These are phyloP conservation scores for Dactylonectria macrodidyma DNA, from an alignment of 2,329 filamentous ascomycete species.

Conservation along the genomic window DNA sequence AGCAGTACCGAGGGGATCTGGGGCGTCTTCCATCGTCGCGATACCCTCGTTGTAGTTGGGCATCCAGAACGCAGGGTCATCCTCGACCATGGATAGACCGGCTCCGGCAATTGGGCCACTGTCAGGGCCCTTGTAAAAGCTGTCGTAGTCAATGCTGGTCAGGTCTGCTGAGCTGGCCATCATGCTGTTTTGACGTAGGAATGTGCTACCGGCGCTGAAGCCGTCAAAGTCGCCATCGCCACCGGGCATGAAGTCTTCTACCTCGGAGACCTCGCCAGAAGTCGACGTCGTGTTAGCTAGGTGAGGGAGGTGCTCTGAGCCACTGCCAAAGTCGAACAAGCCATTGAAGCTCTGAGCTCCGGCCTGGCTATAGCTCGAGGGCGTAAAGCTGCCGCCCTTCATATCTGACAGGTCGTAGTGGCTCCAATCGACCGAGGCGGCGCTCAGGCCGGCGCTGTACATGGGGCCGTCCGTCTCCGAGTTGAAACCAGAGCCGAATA, in stretches of 20 bases:
- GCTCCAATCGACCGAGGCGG: constrained; percentile 64
- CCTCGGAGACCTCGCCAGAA: constrained; percentile 78
- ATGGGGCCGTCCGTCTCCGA: constrained; percentile 70
- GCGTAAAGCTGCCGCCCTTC: constrained; percentile 64
- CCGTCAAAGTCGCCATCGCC: constrained; percentile 65
- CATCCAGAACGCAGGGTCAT: constrained; percentile 66
- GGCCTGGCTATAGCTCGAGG: constrained; percentile 70
- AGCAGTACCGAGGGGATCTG: constrained; percentile 52
- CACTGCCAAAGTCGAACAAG: constrained; percentile 65
- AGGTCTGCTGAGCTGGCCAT: constrained; percentile 60
- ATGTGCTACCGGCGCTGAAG: constrained; percentile 63
- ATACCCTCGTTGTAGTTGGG: constrained; percentile 60
- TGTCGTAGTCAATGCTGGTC: constrained; percentile 68
- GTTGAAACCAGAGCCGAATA: constrained; percentile 63
- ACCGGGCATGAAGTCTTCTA: constrained; percentile 70
- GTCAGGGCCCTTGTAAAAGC: constrained; percentile 67
- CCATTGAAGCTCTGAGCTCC: constrained; percentile 66
- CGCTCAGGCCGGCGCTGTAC: constrained; percentile 73
- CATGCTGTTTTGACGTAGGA: constrained; percentile 62
- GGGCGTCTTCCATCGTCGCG: constrained; percentile 54
- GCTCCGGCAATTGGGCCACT: constrained; percentile 56
- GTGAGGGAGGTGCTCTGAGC: constrained; percentile 68
- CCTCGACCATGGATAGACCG: constrained; percentile 66
- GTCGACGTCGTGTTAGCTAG: constrained; percentile 72
- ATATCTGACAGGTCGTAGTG: constrained; percentile 63